Percentiles rank a stretch among this genome's conserved stretches.
phyloP scores from a whole-genome alignment of 306 rosid genomes.

The Medicago arabica region DNA sequence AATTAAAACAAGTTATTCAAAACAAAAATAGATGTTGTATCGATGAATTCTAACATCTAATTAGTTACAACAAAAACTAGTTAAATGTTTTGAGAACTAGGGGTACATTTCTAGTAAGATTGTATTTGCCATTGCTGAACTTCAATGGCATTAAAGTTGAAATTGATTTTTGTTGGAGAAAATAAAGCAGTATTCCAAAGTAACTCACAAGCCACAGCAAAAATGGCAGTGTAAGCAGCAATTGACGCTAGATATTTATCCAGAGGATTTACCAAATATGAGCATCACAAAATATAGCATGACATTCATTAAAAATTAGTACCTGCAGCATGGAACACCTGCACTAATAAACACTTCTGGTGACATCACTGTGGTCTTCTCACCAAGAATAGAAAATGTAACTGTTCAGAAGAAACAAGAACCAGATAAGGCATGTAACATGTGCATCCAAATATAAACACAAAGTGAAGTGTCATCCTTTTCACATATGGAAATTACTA shows the following conservation, averaged over 20 bases:
- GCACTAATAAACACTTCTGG: slow-evolving; percentile 88
- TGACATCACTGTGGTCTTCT: slow-evolving; percentile 97
- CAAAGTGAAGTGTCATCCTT: slow-evolving; percentile 20
- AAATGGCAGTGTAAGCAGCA: slow-evolving; percentile 26
- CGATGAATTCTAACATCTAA: not conserved
- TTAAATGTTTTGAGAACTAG: not conserved
- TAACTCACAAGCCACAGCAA: slow-evolving; percentile 26
- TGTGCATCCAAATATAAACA: slow-evolving; percentile 34
- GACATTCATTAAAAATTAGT: slow-evolving; percentile 33
- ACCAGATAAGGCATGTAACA: slow-evolving; percentile 28
- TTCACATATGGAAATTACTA: slow-evolving; percentile 32
- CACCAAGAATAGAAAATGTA: slow-evolving; percentile 91
- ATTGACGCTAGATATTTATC: slow-evolving; percentile 21
- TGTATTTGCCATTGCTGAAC: not conserved
- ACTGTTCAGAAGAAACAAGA: slow-evolving; percentile 60
- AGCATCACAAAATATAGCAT: slow-evolving; percentile 37
- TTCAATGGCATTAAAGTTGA: too few species aligned
- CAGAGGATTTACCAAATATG: slow-evolving; percentile 18
- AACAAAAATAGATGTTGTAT: slow-evolving; percentile 10
- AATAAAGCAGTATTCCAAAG: not conserved
- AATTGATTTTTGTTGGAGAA: too few species aligned
- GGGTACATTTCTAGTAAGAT: not conserved
- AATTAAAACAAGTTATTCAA: slow-evolving; percentile 10
- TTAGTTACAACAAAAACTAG: not conserved
- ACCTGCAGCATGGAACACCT: slow-evolving; percentile 99